Base-by-base conservation (phyloP, 257 asterid species). In the Forsythia viridissima region DNA sequence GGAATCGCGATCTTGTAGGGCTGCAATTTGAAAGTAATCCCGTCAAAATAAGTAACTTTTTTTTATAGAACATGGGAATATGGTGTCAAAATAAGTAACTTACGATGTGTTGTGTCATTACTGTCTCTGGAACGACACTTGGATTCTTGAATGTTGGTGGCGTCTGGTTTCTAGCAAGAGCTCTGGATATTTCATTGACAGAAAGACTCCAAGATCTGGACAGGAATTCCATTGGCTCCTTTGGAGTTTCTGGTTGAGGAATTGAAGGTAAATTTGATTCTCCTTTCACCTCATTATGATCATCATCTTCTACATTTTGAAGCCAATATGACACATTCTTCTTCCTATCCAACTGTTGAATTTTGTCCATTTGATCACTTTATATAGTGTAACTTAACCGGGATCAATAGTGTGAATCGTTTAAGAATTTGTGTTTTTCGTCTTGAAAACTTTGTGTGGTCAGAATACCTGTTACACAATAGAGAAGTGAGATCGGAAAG, bases 191-290 rank as follows among this genome's bases (percentile, higher is more conserved):
- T 87, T 93, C 94, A 40, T 86, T 63, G 30, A 97, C 97, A 42
- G 98, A 92, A 65, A 88, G 88, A 36, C 89, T 93, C 97, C 98
- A 93, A 41, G 98, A 93, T 68, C 97, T 91, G 8, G 98, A 89
- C 82, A 93, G 73, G 86, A 93, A 93, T 70, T 91, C 98, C 92
- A 93, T 87, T 0, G 98, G 95, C 86, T 93, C 97, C 21, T 79
- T 81, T 0, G 98, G 98, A 9, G 97, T 93, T 46, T 92, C 88
- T 66, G 97, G 98, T 75, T 92, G 94, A 80, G 92, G 92, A 8
- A 93, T 84, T 38, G 86, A 87, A 4, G 94, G 87, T 11, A 93
- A 65, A 20, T 51, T 36, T 8, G 77, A 15, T 41, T 76, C 84
- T 69, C 70, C 81, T 43, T 77, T 79, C 59, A 61, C 34, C 63